A percentile compares a stretch with the other conserved stretches of the same genome.
These are phyloP conservation scores for Bruguiera hainesii DNA, from an alignment of 441 rosid genomes.

Conservation along the genomic window DNA sequence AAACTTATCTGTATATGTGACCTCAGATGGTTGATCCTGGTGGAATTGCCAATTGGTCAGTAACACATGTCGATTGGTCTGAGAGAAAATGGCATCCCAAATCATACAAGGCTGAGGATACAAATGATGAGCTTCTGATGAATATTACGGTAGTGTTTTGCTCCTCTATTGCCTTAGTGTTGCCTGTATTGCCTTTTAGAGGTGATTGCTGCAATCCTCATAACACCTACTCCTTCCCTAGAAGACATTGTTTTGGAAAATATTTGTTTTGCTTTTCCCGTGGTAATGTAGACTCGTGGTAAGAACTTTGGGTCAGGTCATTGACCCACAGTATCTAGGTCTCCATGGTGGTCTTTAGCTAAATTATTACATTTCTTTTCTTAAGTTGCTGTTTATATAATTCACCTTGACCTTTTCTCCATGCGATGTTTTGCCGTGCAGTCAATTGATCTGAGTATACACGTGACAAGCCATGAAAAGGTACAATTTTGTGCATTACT, in stretches of 20 bases:
- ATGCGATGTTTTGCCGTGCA: conserved; percentile 33
- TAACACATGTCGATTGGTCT: conserved; percentile 98
- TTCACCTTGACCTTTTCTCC: background rate
- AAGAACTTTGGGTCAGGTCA: background rate
- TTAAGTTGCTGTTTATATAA: background rate
- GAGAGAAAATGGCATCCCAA: conserved; percentile 98
- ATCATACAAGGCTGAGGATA: conserved; percentile 66
- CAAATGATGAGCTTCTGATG: conserved; percentile 55
- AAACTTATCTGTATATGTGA: conserved; percentile 5
- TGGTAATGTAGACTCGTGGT: background rate
- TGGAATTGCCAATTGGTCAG: conserved; percentile 89
- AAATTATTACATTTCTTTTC: background rate
- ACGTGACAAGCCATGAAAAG: conserved; percentile 79
- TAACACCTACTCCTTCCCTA: background rate
- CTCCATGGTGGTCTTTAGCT: background rate
- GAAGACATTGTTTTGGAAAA: too few species aligned
- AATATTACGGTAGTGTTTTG: conserved; percentile 57
- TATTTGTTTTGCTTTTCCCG: too few species aligned
- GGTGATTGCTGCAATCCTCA: background rate
- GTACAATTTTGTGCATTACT: conserved; percentile 28
- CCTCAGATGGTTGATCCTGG: conserved; percentile 75
- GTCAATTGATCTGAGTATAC: conserved; percentile 65
- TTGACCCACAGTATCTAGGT: background rate
- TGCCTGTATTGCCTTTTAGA: background rate
- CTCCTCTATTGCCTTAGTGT: background rate